Conservation (phyloP, 2,329 filamentous ascomycete genomes). For the Scedosporium apiospermum region DNA sequence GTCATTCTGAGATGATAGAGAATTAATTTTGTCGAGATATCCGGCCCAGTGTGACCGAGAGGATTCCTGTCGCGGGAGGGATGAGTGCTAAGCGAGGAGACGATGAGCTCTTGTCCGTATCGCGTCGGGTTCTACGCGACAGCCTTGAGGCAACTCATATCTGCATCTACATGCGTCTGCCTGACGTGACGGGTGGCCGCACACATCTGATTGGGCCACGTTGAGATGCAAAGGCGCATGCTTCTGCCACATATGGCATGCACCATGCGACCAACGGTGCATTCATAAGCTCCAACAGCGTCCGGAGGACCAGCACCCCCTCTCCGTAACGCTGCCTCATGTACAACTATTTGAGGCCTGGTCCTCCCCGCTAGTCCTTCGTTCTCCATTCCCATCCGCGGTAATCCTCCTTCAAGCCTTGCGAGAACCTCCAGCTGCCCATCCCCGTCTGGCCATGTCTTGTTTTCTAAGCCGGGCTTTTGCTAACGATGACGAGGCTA, state of each 20-base stretch:
- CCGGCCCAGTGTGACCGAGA: background rate
- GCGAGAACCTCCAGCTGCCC: background rate
- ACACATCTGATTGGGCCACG: conserved; percentile 2
- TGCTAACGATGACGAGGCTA: conserved; percentile 6
- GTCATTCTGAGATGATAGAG: background rate
- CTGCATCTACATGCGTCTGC: background rate
- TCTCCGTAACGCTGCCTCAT: background rate
- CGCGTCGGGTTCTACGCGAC: background rate
- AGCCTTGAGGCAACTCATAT: background rate
- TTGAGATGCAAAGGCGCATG: background rate
- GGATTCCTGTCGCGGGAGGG: background rate
- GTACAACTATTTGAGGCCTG: background rate
- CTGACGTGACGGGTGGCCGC: background rate
- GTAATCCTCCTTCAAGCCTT: background rate
- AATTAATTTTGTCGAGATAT: background rate
- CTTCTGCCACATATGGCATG: background rate
- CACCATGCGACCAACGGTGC: background rate
- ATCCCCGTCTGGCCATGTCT: background rate
- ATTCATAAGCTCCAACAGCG: background rate
- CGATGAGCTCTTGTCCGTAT: background rate
- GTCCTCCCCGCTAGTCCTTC: background rate
- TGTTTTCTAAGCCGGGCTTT: background rate
- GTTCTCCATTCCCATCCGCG: background rate
- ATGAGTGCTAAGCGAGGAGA: background rate
- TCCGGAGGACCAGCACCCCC: background rate